A percentile compares a stretch with the other conserved stretches of the same genome.
These are phyloP conservation scores for Hymenoscyphus fraxineus DNA, from an alignment of 2,329 filamentous ascomycete species.

Conservation along the genomic window DNA sequence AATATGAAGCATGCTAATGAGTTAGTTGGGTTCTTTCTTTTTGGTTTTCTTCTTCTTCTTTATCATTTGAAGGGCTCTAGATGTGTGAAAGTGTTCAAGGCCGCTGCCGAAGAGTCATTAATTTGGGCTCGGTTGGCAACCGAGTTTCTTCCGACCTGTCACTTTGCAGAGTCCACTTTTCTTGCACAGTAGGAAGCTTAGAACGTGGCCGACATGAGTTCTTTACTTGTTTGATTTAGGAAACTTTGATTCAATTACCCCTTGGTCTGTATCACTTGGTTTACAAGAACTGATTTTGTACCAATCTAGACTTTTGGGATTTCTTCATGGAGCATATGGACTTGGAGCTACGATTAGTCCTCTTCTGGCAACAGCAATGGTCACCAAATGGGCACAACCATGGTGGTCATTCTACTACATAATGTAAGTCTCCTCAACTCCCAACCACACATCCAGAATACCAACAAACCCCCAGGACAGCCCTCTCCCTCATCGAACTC, in stretches of 20 bases:
- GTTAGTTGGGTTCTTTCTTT: constrained; percentile 7
- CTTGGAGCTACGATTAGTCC: constrained; percentile 67
- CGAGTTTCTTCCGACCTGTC: too few species aligned
- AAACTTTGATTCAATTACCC: neutral
- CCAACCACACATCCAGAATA: neutral
- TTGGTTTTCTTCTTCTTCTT: neutral
- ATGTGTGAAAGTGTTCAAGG: neutral
- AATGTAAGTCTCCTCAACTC: constrained; percentile 42
- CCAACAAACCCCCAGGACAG: constrained; percentile 40
- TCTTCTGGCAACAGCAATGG: constrained; percentile 68
- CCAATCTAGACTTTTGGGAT: constrained; percentile 52
- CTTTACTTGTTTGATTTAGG: neutral
- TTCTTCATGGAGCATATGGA: constrained; percentile 70
- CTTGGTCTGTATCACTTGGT: neutral
- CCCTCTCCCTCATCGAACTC: constrained; percentile 53
- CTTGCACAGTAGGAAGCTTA: too few species aligned
- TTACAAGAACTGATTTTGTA: neutral
- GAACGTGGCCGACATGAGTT: too few species aligned
- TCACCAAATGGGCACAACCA: constrained; percentile 54
- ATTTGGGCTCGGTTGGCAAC: too few species aligned
- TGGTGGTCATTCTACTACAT: constrained; percentile 78
- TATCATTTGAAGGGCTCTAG: neutral
- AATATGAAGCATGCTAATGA: constrained; percentile 67
- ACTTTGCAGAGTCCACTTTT: too few species aligned
- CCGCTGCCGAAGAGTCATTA: neutral